Evolutionary conservation across 2,329 filamentous ascomycete genomes (phyloP).

Genomic region (Sporothrix euskadiensis): DNA sequence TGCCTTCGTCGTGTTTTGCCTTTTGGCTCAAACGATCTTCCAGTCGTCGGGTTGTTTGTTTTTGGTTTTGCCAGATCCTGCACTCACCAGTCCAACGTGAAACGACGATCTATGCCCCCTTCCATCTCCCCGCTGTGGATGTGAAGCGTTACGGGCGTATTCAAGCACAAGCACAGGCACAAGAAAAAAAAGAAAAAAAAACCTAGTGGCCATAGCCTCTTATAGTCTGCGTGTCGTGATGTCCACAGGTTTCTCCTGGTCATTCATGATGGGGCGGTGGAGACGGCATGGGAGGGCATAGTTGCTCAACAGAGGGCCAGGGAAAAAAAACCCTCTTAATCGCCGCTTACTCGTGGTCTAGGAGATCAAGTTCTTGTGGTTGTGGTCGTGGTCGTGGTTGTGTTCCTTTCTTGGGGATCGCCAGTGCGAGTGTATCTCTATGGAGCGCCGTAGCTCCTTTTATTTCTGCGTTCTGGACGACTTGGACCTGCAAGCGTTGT

Average conservation of each 20-base stretch:
- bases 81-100: constrained; percentile 5
- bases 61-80: constrained; percentile 22
- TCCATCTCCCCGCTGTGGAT: constrained; percentile 10
- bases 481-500: not conserved
- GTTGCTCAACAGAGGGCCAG: constrained; percentile 12
- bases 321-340: not conserved
- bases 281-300: not conserved
- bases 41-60: constrained; percentile 16
- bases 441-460: not conserved
- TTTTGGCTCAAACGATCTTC: constrained; percentile 10
- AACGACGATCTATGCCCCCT: not conserved
- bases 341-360: not conserved
- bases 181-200: not conserved
- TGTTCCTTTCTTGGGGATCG: not conserved
- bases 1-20: constrained; percentile 18
- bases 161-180: constrained; percentile 6
- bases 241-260: not conserved
- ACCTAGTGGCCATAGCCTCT: not conserved
- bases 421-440: constrained; percentile 11
- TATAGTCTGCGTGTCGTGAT: too few relatives aligned
- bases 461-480: not conserved
- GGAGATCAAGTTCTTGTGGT: not conserved
- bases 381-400: constrained; percentile 17
- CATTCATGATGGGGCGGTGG: not conserved
- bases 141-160: constrained; percentile 24